Evolutionary conservation across 2,329 filamentous ascomycete genomes (phyloP).

Genomic region (Colletotrichum magnum): DNA sequence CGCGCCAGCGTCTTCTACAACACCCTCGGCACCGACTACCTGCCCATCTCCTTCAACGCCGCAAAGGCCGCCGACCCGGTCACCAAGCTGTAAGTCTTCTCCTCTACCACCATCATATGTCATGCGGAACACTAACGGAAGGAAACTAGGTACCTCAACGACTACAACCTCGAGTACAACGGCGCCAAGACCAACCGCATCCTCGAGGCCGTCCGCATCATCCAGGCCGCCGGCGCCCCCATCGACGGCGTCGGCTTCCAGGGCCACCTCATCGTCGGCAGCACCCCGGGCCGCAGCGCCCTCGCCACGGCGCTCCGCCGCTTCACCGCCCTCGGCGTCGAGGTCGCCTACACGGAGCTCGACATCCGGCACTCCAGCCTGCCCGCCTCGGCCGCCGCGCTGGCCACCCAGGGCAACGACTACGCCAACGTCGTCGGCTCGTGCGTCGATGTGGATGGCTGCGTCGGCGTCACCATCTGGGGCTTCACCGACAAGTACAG

Average conservation of each 20-base stretch:
- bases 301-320: slow-evolving; percentile 62
- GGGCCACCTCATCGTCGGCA: slow-evolving; percentile 62
- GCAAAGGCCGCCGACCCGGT: slow-evolving; percentile 60
- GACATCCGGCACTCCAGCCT: slow-evolving; percentile 67
- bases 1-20: slow-evolving; percentile 61
- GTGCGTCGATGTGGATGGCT: slow-evolving; percentile 54
- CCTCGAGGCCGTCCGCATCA: slow-evolving; percentile 51
- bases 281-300: slow-evolving; percentile 58
- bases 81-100: slow-evolving; percentile 61
- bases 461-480: slow-evolving; percentile 62
- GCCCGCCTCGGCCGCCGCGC: slow-evolving; percentile 57
- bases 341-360: slow-evolving; percentile 74
- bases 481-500: slow-evolving; percentile 57
- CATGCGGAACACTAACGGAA: background rate
- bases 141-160: slow-evolving; percentile 65
- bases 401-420: slow-evolving; percentile 62
- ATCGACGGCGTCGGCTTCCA: slow-evolving; percentile 70
- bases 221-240: slow-evolving; percentile 56
- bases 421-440: slow-evolving; percentile 58
- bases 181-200: slow-evolving; percentile 53
- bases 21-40: slow-evolving; percentile 64
- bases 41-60: slow-evolving; percentile 64
- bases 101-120: background rate
- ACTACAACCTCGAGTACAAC: slow-evolving; percentile 68
- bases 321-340: slow-evolving; percentile 66